phyloP scores from a whole-genome alignment of 345 rosid species.

The Moringa oleifera region DNA sequence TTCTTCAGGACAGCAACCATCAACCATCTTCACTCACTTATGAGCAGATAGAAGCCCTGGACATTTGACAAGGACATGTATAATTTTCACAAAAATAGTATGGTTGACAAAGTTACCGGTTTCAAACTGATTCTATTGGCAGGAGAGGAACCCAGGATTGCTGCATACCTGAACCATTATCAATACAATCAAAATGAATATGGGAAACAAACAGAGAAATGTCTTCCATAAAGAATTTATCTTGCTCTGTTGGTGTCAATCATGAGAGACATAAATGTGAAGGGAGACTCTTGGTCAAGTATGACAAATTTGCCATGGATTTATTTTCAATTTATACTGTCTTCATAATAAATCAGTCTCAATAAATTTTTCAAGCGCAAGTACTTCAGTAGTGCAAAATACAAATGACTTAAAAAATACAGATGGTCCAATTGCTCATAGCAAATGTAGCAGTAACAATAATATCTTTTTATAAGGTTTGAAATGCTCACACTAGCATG shows the following conservation, averaged over 20 bases:
- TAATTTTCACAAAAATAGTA: neutral
- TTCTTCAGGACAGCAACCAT: neutral
- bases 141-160: slow-evolving; percentile 71
- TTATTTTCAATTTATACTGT: no score
- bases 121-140: slow-evolving; percentile 38
- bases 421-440: neutral
- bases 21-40: no score
- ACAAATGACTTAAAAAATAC: neutral
- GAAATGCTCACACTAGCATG: slow-evolving; percentile 62
- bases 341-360: no score
- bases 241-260: neutral
- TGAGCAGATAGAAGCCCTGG: no score
- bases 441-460: neutral
- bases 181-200: slow-evolving; percentile 3
- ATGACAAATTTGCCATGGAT: no score
- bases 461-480: slow-evolving; percentile 4
- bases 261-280: neutral
- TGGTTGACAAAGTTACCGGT: slow-evolving; percentile 41
- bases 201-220: neutral
- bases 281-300: neutral
- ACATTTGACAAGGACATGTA: no score
- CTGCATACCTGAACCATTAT: slow-evolving; percentile 60
- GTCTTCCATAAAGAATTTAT: neutral
- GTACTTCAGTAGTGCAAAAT: neutral
- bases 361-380: neutral